Base-by-base conservation (phyloP, 495 filamentous ascomycete species). In the Penicillium canescens region DNA sequence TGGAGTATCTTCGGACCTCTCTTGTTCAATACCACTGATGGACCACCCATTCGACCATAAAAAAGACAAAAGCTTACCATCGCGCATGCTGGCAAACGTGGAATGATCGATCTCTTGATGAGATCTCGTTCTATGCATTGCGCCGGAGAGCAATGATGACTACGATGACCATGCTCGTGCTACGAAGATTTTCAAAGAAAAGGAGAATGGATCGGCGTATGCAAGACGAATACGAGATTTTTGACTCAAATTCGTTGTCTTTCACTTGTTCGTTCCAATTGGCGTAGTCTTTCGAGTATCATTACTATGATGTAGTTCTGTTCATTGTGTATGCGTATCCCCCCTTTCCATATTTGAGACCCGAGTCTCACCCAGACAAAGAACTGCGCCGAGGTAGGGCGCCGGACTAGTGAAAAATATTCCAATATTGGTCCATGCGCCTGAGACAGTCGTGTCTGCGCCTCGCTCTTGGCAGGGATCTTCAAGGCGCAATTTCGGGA, bases 21-120 rank as follows among this genome's bases (percentile, higher is more conserved):
- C 35, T 28, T 49, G 40, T 51, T 31, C 49, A 51, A 51, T 51
- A 51, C 49, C 23, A 51, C 48, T 34, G 49, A 43, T 51, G 39
- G 39, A 51, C 38, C 28, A 31, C 49, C 39, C 38, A 42, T 51
- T 50, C 18, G 38, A 39, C 48, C 42, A 52, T 34, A 39, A 52
- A 28, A 48, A 28, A 40, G 3, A 39, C 46, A 28, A 48, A 38
- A 33, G 7, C 31, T 42, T 51, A 33, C 13, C 12, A 47, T 37
- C 31, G 47, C 47, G 46, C 48, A 34, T 41, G 48, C 48, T 50
- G 48, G 37, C 28, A 42, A 18, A 4, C 28, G 35, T 26, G 18
- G n/a, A 23, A 18, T 16, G 28, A 24, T 41, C 26, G 49, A 43
- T 42, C 49, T 51, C 49, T 51, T 37, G 49, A 51, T 13, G 49